These are phyloP conservation scores for Botryosphaeria agaves DNA, from an alignment of 2,329 filamentous ascomycete species.

Conservation along the genomic window DNA sequence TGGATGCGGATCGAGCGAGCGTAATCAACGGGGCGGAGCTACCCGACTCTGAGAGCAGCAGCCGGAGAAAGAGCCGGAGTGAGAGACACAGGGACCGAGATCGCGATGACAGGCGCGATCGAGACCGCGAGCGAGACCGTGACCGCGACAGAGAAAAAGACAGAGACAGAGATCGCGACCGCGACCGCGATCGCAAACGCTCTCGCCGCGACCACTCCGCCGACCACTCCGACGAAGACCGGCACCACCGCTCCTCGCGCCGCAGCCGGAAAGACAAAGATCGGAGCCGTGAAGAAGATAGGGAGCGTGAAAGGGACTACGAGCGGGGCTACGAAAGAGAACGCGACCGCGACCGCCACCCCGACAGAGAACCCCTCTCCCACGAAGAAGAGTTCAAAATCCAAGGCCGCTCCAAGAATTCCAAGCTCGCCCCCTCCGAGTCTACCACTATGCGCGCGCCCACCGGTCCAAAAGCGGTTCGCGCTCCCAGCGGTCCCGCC, in stretches of 20 bases:
- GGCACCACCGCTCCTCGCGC: conserved; percentile 21
- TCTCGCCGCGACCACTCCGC: conserved; percentile 15
- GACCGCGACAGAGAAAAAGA: conserved; percentile 35
- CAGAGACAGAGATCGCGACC: conserved; percentile 23
- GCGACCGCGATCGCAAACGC: conserved; percentile 23
- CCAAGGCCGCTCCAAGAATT: conserved; percentile 19
- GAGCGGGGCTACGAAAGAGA: conserved; percentile 23
- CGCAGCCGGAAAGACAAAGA: conserved; percentile 28
- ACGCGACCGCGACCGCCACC: conserved; percentile 17
- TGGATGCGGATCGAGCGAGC: conserved; percentile 11
- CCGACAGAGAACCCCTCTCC: conserved; percentile 14
- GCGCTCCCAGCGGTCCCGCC: conserved; percentile 1
- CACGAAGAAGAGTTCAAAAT: conserved; percentile 30
- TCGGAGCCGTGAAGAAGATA: conserved; percentile 29
- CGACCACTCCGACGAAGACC: conserved; percentile 19
- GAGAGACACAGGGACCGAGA: conserved; percentile 21
- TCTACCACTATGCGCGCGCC: conserved; percentile 17
- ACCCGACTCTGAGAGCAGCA: conserved; percentile 7
- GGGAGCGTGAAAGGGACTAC: conserved; percentile 14
- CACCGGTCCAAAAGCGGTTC: conserved; percentile 13
- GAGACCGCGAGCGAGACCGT: conserved; percentile 24
- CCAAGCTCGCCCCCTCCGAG: conserved; percentile 8
- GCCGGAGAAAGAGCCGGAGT: conserved; percentile 17
- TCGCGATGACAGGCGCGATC: conserved; percentile 22
- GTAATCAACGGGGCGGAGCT: conserved; percentile 10